Conservation (phyloP, 163 green algal genomes). For the Chlorella variabilis region DNA sequence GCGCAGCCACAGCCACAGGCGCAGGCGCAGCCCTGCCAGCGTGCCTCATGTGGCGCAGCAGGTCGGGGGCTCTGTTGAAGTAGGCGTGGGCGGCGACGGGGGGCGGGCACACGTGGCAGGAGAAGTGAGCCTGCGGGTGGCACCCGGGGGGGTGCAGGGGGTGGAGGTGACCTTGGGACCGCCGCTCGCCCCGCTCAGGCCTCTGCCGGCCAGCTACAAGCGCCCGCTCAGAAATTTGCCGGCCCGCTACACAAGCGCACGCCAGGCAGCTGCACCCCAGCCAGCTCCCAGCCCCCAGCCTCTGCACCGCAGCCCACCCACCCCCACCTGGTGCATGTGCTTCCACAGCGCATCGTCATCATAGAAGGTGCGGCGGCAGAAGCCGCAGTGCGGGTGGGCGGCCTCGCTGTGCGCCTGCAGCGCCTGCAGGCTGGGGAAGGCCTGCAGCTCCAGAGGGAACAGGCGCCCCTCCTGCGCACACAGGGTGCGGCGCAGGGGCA, state of each 20-base stretch:
- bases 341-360: conserved; percentile 54
- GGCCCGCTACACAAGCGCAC: too few species aligned
- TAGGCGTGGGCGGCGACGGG: conserved; percentile 8
- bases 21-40: background rate
- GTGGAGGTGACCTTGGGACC: too few species aligned
- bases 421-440: conserved; percentile 21
- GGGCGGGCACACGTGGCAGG: conserved; percentile 57
- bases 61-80: conserved; percentile 18
- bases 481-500: background rate
- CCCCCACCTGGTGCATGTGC: conserved; percentile 52
- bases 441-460: conserved; percentile 68
- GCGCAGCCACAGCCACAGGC: background rate
- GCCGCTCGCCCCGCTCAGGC: too few species aligned
- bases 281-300: too few species aligned
- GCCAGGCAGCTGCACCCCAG: too few species aligned
- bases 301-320: background rate
- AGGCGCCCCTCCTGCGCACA: conserved; percentile 35
- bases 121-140: conserved; percentile 39
- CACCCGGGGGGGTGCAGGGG: background rate
- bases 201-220: too few species aligned
- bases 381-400: conserved; percentile 68
- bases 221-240: too few species aligned
- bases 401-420: conserved; percentile 54
- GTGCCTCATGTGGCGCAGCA: conserved; percentile 30
- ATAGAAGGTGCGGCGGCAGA: conserved; percentile 66